Conservation (phyloP, 495 filamentous ascomycete species). For the Penicillium flavigenum region DNA sequence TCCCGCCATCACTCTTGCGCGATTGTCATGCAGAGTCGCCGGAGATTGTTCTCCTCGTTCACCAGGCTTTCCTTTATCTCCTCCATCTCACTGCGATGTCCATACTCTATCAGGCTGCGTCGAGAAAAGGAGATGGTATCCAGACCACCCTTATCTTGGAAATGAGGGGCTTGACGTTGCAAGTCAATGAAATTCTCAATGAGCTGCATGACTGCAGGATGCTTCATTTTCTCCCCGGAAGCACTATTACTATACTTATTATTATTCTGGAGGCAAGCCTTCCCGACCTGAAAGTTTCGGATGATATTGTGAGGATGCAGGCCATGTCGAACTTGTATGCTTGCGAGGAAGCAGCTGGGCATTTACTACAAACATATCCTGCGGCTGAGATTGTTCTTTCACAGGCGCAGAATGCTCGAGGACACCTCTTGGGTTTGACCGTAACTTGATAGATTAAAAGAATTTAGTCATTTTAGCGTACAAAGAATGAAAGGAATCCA, state of each 20-base stretch:
- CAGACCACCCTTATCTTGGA: neutral
- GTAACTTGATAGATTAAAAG: neutral
- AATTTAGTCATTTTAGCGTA: neutral
- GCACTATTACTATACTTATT: slow-evolving; percentile 2
- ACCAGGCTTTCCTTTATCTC: slow-evolving; percentile 11
- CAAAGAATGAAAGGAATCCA: neutral
- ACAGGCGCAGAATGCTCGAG: slow-evolving; percentile 9
- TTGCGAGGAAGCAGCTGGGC: slow-evolving; percentile 10
- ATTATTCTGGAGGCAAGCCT: slow-evolving; percentile 11
- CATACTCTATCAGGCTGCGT: slow-evolving; percentile 4
- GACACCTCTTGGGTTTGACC: slow-evolving; percentile 3
- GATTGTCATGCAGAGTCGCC: slow-evolving; percentile 1
- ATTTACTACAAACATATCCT: slow-evolving; percentile 12
- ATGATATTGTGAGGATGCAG: slow-evolving; percentile 8
- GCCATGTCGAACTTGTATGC: slow-evolving; percentile 12
- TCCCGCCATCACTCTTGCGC: slow-evolving; percentile 3
- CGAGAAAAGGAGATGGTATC: neutral
- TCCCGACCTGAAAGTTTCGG: slow-evolving; percentile 8
- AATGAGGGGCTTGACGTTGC: slow-evolving; percentile 4
- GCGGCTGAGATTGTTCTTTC: slow-evolving; percentile 14
- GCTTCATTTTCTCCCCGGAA: slow-evolving; percentile 9
- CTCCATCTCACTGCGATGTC: slow-evolving; percentile 12
- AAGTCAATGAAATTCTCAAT: slow-evolving; percentile 9
- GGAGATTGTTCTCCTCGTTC: slow-evolving; percentile 5
- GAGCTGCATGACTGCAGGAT: slow-evolving; percentile 11